Evolutionary conservation across 345 rosid species (phyloP).

Genomic region (Clarkia xantiana): DNA sequence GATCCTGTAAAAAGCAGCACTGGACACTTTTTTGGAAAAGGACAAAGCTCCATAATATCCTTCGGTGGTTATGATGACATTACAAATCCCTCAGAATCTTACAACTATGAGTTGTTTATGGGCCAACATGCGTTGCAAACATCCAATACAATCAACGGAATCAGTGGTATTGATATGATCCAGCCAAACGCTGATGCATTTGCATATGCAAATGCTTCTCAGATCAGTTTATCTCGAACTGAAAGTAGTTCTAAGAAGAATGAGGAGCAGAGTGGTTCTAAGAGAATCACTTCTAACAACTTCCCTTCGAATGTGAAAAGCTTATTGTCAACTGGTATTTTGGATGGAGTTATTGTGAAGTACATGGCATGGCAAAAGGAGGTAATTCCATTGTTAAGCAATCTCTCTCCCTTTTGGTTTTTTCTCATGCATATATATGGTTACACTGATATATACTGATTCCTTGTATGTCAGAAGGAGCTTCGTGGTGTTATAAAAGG

Average conservation of each 20-base stretch:
- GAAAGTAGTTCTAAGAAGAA: conserved; percentile 43
- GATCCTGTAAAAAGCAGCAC: conserved; percentile 16
- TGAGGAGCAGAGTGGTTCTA: conserved; percentile 35
- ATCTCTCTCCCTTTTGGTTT: conserved; percentile 13
- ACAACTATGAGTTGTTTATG: conserved; percentile 34
- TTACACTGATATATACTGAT: conserved; percentile 12
- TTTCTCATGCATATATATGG: neutral
- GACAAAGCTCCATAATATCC: conserved; percentile 52
- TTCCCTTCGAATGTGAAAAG: conserved; percentile 93
- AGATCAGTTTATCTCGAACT: conserved; percentile 25
- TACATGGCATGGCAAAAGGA: conserved; percentile 70
- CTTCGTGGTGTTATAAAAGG: conserved; percentile 76
- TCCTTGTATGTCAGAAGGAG: conserved; percentile 38
- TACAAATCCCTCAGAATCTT: conserved; percentile 23
- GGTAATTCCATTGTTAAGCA: conserved; percentile 29
- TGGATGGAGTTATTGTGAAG: conserved; percentile 85
- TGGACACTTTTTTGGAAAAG: conserved; percentile 27
- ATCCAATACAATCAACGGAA: conserved; percentile 22
- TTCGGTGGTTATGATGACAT: conserved; percentile 49
- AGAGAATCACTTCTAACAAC: conserved; percentile 74
- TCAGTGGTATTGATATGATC: conserved; percentile 23
- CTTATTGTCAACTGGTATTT: conserved; percentile 88
- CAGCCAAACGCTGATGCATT: too few species aligned
- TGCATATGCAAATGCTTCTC: conserved; percentile 19
- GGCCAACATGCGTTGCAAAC: conserved; percentile 32